Base-by-base conservation (phyloP, 164 flowering plant genomes). In the Vitis labrusca region DNA sequence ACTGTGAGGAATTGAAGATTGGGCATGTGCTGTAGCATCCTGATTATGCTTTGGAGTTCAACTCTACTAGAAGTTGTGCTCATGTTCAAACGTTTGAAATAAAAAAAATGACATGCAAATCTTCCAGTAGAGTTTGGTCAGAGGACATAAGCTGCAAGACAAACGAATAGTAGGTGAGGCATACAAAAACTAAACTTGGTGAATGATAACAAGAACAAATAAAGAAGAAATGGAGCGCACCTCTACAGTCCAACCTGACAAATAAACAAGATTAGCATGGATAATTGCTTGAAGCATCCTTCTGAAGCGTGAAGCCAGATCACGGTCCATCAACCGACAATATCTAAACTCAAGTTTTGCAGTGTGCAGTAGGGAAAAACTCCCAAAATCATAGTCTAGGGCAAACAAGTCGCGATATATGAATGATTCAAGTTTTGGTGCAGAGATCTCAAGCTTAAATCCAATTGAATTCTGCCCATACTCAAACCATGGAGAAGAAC, bases 371-470 rank as follows among this genome's bases (percentile, higher is more conserved):
- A 17, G 29, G 2, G 62, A 44, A 4, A 59, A 4, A 29, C 8
- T 23, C 5, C 5, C 19, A 44, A 23, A 14, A 59, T 17, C 4
- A 9, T 59, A 59, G 14, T 29, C 62, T 8, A 44, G 62, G 29
- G 62, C 62, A 14, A 59, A 23, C 29, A 59, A 2, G 2, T 44
- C 62, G 29, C 12, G 53, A 27, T 29, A 66, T 17, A 17, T n/a
- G 27, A 66, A 44, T 5, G 30, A 29, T 53, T 14, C 48, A 27
- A 64, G 67, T 49, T 29, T 19, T 51, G 67, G 67, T 9, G 56
- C n/a, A 53, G 57, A 37, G 19, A 67, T 50, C 44, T 67, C 48
- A 53, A 67, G 17, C 56, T 67, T 58, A 29, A 52, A 67, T 10
- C 19, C 47, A 23, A 17, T 13, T 23, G 30, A 30, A 23, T 10